Percentiles rank a stretch among this genome's conserved stretches.
Conservation (phyloP, 2,329 filamentous ascomycete species). For the Drechslerella stenobrocha region DNA sequence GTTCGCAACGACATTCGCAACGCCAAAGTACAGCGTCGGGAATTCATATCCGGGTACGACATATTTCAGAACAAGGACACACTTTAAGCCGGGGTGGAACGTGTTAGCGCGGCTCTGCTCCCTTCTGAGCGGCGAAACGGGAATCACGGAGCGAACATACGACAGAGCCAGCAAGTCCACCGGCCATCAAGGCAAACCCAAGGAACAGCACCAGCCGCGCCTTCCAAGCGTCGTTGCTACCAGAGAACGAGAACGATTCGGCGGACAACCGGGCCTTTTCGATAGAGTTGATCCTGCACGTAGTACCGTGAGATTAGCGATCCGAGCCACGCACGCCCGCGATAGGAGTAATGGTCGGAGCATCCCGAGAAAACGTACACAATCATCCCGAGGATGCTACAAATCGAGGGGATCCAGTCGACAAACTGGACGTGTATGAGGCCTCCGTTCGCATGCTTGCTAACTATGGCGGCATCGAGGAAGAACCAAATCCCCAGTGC, state of each 20-base stretch:
- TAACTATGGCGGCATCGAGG: conserved; percentile 68
- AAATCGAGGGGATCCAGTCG: conserved; percentile 73
- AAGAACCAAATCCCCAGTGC: conserved; percentile 71
- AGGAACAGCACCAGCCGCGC: conserved; percentile 69
- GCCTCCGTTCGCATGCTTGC: conserved; percentile 66
- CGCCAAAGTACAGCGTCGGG: conserved; percentile 68
- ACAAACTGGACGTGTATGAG: conserved; percentile 69
- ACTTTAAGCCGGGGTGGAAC: conserved; percentile 55
- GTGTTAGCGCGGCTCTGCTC: neutral
- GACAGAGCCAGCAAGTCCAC: conserved; percentile 68
- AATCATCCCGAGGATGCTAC: conserved; percentile 70
- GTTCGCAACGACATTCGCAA: conserved; percentile 69
- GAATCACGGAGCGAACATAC: conserved; percentile 55
- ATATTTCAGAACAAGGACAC: conserved; percentile 70
- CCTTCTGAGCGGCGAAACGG: too few relatives aligned
- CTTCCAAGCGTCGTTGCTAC: conserved; percentile 71
- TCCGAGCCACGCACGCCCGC: neutral
- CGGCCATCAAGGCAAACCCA: conserved; percentile 70
- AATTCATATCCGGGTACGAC: conserved; percentile 64
- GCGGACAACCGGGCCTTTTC: conserved; percentile 68
- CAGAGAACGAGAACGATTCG: conserved; percentile 68
- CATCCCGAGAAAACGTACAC: conserved; percentile 55
- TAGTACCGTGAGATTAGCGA: neutral
- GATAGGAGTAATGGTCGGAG: neutral
- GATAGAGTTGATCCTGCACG: conserved; percentile 66